Evolutionary conservation across 495 filamentous ascomycete species (phyloP).

Genomic region (Neurospora tetraspora): DNA sequence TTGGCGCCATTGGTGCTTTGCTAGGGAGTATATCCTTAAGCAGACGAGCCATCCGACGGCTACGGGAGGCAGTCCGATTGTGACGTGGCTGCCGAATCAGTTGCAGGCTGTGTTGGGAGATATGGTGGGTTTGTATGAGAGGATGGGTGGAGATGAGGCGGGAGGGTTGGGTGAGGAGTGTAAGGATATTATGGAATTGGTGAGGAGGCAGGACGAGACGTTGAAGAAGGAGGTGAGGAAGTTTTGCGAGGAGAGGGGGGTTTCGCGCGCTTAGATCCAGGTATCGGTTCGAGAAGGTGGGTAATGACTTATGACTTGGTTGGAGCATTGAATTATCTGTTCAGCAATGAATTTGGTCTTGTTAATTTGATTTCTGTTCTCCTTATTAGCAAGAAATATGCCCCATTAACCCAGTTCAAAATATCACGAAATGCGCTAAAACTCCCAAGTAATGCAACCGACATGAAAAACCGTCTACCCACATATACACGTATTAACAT

Average conservation of each 20-base stretch:
- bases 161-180: conserved; percentile 25
- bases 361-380: neutral
- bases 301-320: neutral
- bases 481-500: neutral
- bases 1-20: conserved; percentile 92
- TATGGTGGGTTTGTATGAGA: conserved; percentile 56
- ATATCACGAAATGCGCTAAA: neutral
- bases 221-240: conserved; percentile 68
- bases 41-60: conserved; percentile 74
- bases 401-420: neutral
- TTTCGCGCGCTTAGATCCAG: conserved; percentile 5
- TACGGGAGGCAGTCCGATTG: conserved; percentile 84
- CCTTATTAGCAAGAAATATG: neutral
- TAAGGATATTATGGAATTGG: conserved; percentile 59
- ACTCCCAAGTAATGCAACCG: neutral
- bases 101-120: conserved; percentile 65
- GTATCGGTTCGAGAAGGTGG: neutral
- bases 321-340: neutral
- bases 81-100: conserved; percentile 86
- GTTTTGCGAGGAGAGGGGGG: conserved; percentile 66
- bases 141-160: conserved; percentile 30
- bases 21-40: conserved; percentile 87
- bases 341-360: neutral
- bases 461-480: neutral
- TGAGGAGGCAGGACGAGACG: conserved; percentile 56